Percentiles rank a stretch among this genome's conserved stretches.
phyloP scores from a whole-genome alignment of 148 eudicot genomes.

The Cornus florida region DNA sequence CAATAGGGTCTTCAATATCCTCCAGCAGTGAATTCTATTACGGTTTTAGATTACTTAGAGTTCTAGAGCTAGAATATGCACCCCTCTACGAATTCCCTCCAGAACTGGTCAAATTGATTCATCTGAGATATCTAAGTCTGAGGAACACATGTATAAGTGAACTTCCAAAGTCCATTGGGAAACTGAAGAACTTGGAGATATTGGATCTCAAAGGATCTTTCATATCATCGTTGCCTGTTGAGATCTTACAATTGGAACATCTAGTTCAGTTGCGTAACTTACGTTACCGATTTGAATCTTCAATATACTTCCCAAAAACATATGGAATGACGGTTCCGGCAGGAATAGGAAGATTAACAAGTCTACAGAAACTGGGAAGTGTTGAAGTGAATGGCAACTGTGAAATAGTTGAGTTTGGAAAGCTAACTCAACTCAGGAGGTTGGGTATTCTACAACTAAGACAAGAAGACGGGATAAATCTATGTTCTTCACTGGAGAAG shows the following conservation, averaged over 20 bases:
- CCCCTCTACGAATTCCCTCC: background rate
- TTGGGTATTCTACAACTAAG: slow-evolving; percentile 5
- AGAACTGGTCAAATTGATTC: background rate
- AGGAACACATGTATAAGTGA: background rate
- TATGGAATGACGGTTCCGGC: slow-evolving; percentile 1
- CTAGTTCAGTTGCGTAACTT: slow-evolving; percentile 7
- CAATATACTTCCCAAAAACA: background rate
- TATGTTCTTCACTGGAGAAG: slow-evolving; percentile 17
- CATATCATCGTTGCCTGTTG: slow-evolving; percentile 8
- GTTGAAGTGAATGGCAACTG: background rate
- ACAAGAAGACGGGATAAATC: slow-evolving; percentile 6
- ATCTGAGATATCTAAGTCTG: slow-evolving; percentile 11
- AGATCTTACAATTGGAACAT: slow-evolving; percentile 4
- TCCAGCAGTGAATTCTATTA: background rate
- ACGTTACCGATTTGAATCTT: background rate
- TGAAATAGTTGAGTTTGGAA: slow-evolving; percentile 10
- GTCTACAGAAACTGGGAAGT: slow-evolving; percentile 7
- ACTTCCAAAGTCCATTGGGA: slow-evolving; percentile 15
- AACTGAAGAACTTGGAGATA: slow-evolving; percentile 18
- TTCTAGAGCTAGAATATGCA: slow-evolving; percentile 1
- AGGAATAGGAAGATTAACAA: slow-evolving; percentile 8
- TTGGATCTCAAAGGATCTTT: slow-evolving; percentile 7
- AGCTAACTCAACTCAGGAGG: slow-evolving; percentile 4
- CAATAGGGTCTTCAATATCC: background rate
- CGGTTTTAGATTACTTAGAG: background rate